These are phyloP conservation scores for Dittrichia graveolens DNA, from an alignment of 129 eudicot species.

Conservation along the genomic window DNA sequence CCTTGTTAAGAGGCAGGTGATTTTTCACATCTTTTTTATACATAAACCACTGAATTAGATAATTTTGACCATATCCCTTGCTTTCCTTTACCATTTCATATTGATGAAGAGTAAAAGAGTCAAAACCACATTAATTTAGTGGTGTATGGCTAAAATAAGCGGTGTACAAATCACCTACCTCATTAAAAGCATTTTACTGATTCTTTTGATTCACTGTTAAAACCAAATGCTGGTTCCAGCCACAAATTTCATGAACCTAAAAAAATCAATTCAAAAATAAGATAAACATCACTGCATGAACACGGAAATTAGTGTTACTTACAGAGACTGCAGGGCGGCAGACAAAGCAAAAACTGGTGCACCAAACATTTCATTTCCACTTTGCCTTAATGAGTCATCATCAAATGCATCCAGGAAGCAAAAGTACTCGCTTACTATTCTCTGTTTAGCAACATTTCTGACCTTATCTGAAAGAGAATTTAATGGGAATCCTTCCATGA, in stretches of 20 bases:
- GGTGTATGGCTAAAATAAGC: no score
- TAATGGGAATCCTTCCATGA: constrained; percentile 86
- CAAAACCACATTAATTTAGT: no score
- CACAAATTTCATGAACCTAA: constrained; percentile 3
- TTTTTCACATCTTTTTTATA: no score
- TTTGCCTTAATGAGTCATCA: constrained; percentile 34
- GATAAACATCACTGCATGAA: neutral
- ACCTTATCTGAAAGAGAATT: constrained; percentile 63
- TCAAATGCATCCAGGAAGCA: constrained; percentile 58
- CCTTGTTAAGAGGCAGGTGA: no score
- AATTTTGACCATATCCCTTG: no score
- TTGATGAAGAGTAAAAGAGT: no score
- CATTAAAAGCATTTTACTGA: neutral
- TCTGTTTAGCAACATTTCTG: constrained; percentile 62
- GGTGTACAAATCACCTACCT: no score
- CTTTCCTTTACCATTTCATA: no score
- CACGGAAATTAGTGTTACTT: constrained; percentile 39
- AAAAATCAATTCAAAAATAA: neutral
- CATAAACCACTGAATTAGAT: no score
- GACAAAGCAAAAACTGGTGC: constrained; percentile 69
- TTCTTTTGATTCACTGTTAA: neutral
- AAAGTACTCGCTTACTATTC: constrained; percentile 54
- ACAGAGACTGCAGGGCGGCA: constrained; percentile 77
- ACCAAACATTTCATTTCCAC: constrained; percentile 50
- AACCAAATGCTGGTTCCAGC: constrained; percentile 3